These are phyloP conservation scores for Alternaria longipes DNA, from an alignment of 2,329 filamentous ascomycete genomes.

Conservation along the genomic window DNA sequence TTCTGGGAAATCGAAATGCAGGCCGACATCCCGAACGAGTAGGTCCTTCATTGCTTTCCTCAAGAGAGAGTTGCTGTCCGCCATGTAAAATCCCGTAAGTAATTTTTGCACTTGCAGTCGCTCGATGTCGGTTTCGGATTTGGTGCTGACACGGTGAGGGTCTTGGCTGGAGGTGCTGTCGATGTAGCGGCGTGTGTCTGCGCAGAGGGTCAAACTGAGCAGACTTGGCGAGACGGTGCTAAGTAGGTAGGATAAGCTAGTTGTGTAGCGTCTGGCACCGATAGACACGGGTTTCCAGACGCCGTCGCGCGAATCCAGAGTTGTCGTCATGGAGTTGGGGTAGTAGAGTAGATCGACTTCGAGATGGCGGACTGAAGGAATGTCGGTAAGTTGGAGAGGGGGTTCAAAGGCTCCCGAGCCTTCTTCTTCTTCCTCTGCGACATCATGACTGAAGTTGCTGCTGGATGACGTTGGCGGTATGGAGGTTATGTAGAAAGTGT, in stretches of 20 bases:
- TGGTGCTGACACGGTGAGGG: slow-evolving; percentile 3
- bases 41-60: slow-evolving; percentile 26
- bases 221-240: slow-evolving; percentile 19
- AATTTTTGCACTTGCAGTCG: slow-evolving; percentile 30
- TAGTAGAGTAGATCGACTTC: slow-evolving; percentile 42
- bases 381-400: slow-evolving; percentile 33
- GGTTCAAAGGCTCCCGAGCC: slow-evolving; percentile 37
- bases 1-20: slow-evolving; percentile 44
- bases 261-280: slow-evolving; percentile 33
- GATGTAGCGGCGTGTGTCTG: slow-evolving; percentile 25
- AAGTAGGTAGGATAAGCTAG: slow-evolving; percentile 29
- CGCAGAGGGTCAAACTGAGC: slow-evolving; percentile 21
- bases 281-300: slow-evolving; percentile 29
- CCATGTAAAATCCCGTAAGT: slow-evolving; percentile 37
- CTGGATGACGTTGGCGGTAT: slow-evolving; percentile 10
- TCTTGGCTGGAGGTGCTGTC: background rate
- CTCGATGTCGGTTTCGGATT: slow-evolving; percentile 8
- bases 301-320: slow-evolving; percentile 7
- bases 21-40: slow-evolving; percentile 17
- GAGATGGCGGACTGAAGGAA: slow-evolving; percentile 36
- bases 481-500: slow-evolving; percentile 48
- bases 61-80: slow-evolving; percentile 31
- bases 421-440: slow-evolving; percentile 6
- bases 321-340: slow-evolving; percentile 18
- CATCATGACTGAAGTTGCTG: slow-evolving; percentile 2